Conservation (phyloP, 179 eudicot species). For the Vitellaria paradoxa region DNA sequence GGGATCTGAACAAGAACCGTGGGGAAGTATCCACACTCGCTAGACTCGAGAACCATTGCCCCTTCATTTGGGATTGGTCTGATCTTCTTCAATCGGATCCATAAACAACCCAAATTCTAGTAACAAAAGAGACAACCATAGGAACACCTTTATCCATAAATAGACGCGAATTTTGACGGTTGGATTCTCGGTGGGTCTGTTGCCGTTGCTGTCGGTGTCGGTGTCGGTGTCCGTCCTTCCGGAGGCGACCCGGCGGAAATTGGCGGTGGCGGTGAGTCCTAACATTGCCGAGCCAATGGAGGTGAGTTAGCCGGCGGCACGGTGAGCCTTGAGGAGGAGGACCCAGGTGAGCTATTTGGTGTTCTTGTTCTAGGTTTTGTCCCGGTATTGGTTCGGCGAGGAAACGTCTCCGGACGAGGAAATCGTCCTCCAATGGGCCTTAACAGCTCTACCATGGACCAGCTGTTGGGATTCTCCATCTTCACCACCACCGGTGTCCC, state of each 20-base stretch:
- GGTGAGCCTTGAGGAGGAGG: constrained; percentile 82
- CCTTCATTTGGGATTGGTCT: constrained; percentile 54
- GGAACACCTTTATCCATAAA: constrained; percentile 61
- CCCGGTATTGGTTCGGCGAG: constrained; percentile 1
- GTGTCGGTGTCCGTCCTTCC: constrained; percentile 58
- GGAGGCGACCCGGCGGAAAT: constrained; percentile 72
- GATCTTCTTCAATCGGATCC: constrained; percentile 68
- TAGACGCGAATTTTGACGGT: constrained; percentile 35
- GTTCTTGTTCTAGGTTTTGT: constrained; percentile 48
- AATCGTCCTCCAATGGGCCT: constrained; percentile 43
- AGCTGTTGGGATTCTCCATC: constrained; percentile 91
- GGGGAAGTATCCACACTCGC: constrained; percentile 69
- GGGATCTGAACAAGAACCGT: constrained; percentile 99
- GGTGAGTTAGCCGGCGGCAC: constrained; percentile 82
- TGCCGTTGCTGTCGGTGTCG: constrained; percentile 18
- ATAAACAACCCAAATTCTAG: constrained; percentile 93
- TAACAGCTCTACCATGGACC: constrained; percentile 87
- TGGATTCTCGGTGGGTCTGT: constrained; percentile 13
- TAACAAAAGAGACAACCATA: constrained; percentile 66
- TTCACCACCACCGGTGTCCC: constrained; percentile 90
- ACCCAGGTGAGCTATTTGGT: constrained; percentile 97
- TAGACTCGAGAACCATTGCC: constrained; percentile 61
- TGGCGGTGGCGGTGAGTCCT: constrained; percentile 48
- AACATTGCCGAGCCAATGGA: constrained; percentile 54
- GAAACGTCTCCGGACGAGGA: constrained; percentile 27